Evolutionary conservation across 495 filamentous ascomycete species (phyloP).

Genomic region (Aspergillus panamensis): DNA sequence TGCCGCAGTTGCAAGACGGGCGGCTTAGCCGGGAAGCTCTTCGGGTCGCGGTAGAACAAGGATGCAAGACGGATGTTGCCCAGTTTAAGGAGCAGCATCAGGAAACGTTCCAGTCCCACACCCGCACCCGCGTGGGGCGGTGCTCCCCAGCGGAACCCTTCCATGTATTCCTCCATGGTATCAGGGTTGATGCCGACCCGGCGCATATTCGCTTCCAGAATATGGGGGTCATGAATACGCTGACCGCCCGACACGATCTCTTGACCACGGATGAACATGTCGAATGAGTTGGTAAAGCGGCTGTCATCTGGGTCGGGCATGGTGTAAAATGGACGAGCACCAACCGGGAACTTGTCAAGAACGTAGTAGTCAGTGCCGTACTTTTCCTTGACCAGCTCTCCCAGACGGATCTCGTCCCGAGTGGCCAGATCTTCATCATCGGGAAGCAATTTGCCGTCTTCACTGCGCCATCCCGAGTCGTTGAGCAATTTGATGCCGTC

Average conservation of each 20-base stretch:
- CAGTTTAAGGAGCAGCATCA: conserved; percentile 78
- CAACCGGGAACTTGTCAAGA: conserved; percentile 86
- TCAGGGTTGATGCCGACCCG: conserved; percentile 69
- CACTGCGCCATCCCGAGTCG: conserved; percentile 73
- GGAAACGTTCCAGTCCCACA: conserved; percentile 81
- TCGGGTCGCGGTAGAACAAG: conserved; percentile 79
- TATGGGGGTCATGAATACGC: conserved; percentile 76
- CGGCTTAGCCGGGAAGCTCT: conserved; percentile 63
- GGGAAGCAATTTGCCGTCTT: conserved; percentile 65
- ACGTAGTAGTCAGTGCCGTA: conserved; percentile 90
- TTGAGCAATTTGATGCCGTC: conserved; percentile 79
- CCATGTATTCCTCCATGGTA: conserved; percentile 81
- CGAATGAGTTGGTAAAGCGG: conserved; percentile 82
- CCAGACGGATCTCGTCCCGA: conserved; percentile 81
- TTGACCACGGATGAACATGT: conserved; percentile 92
- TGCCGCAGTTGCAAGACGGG: conserved; percentile 59
- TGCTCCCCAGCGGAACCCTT: conserved; percentile 82
- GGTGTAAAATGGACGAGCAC: conserved; percentile 89
- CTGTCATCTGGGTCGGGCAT: conserved; percentile 78
- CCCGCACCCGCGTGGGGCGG: conserved; percentile 89
- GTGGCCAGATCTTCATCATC: conserved; percentile 77
- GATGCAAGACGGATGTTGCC: conserved; percentile 88
- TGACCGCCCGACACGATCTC: conserved; percentile 91
- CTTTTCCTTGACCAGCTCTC: conserved; percentile 77
- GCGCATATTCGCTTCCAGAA: conserved; percentile 75